A percentile compares a stretch with the other conserved stretches of the same genome.
Conservation (phyloP, 1,284 basidiomycete species). For the Stygiomarasmius scandens region DNA sequence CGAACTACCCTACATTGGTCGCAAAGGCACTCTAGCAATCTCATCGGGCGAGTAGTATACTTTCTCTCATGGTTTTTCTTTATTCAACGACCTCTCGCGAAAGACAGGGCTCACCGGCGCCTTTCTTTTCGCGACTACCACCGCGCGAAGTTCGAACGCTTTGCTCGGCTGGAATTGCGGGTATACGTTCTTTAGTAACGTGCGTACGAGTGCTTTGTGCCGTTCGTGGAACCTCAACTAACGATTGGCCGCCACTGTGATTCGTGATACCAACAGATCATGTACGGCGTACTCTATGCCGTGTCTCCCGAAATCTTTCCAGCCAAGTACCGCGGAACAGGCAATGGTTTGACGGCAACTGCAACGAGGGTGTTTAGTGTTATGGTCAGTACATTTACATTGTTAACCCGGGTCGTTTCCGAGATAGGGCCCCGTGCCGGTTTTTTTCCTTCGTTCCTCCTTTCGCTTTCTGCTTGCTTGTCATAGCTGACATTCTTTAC, state of each 20-base stretch:
- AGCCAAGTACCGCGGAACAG: constrained; percentile 71
- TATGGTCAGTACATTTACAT: constrained; percentile 54
- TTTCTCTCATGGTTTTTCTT: constrained; percentile 17
- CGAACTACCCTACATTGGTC: constrained; percentile 59
- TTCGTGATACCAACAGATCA: too few species aligned
- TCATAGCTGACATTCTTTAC: not conserved
- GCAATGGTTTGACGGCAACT: constrained; percentile 65
- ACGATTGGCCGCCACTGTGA: too few species aligned
- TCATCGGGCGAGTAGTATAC: constrained; percentile 37
- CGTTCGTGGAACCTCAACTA: too few species aligned
- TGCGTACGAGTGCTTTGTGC: constrained; percentile 28
- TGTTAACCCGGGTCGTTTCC: too few species aligned
- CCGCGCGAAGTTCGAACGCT: constrained; percentile 60
- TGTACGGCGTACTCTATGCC: constrained; percentile 76
- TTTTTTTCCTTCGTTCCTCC: not conserved
- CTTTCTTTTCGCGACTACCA: constrained; percentile 72
- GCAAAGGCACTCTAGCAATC: constrained; percentile 64
- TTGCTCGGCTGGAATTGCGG: constrained; percentile 78
- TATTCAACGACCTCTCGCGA: constrained; percentile 33
- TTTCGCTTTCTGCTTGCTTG: not conserved
- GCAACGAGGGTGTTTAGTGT: constrained; percentile 68
- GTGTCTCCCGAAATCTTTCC: constrained; percentile 72
- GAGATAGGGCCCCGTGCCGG: too few species aligned
- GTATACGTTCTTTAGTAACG: constrained; percentile 62
- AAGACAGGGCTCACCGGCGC: constrained; percentile 60